phyloP scores from a whole-genome alignment of 73 alveolate species.

The Paramecium bursaria region DNA sequence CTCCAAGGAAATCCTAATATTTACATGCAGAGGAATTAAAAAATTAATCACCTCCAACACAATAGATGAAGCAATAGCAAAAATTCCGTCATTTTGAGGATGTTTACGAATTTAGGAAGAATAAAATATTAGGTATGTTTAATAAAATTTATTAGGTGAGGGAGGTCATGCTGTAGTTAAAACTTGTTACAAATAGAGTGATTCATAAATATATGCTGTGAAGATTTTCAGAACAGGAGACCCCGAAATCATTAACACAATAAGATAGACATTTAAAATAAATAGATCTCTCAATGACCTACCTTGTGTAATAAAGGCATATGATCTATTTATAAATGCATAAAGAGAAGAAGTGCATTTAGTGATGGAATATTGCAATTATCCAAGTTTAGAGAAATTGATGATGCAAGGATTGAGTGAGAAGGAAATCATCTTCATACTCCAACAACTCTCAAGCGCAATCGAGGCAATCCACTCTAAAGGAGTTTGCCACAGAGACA shows the following conservation, averaged over 20 bases:
- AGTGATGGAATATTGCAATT: conserved; percentile 51
- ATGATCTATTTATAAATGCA: conserved; percentile 23
- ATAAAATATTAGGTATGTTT: too few species aligned
- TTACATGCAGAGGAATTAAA: too few species aligned
- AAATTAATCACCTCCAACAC: too few species aligned
- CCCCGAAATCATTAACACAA: conserved; percentile 40
- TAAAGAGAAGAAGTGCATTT: conserved; percentile 38
- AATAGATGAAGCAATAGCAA: too few species aligned
- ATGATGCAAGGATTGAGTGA: neutral
- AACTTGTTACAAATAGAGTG: conserved; percentile 2
- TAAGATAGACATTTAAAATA: conserved; percentile 13
- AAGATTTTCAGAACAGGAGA: conserved; percentile 45
- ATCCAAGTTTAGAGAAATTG: neutral
- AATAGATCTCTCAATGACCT: conserved; percentile 19
- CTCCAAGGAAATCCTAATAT: too few species aligned
- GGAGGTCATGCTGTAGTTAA: conserved; percentile 49
- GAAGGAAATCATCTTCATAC: neutral
- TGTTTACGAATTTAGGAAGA: too few species aligned
- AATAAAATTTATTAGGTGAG: conserved; percentile 46
- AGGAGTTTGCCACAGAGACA: conserved; percentile 75
- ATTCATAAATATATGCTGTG: conserved; percentile 1
- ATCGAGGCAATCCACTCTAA: conserved; percentile 65
- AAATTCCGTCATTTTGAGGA: too few species aligned
- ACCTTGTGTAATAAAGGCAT: conserved; percentile 16
- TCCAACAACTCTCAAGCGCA: conserved; percentile 24